A percentile compares a stretch with the other conserved stretches of the same genome.
These are phyloP conservation scores for Termitomyces sp. DNA, from an alignment of 768 basidiomycete genomes.

Conservation along the genomic window DNA sequence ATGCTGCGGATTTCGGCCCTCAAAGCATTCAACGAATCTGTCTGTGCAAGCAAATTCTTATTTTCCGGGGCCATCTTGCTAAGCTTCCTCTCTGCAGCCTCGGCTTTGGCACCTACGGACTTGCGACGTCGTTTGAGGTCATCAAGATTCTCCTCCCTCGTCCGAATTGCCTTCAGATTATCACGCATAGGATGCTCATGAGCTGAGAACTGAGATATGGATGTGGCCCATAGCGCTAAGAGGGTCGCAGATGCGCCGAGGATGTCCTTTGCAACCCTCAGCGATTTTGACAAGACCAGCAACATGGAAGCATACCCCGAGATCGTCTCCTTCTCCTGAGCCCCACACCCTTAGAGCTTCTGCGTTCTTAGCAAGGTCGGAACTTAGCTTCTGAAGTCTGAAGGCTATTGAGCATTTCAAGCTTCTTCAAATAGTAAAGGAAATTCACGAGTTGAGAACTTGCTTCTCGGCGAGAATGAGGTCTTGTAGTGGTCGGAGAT, in stretches of 20 bases:
- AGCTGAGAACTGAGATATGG: constrained; percentile 63
- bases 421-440: constrained; percentile 1
- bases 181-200: constrained; percentile 68
- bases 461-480: constrained; percentile 87
- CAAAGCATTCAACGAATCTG: constrained; percentile 62
- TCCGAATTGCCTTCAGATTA: constrained; percentile 77
- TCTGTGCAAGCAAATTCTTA: constrained; percentile 75
- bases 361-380: constrained; percentile 62
- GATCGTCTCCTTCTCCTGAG: constrained; percentile 75
- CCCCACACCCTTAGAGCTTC: constrained; percentile 76
- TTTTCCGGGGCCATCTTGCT: constrained; percentile 87
- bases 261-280: constrained; percentile 50
- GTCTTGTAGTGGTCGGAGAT: constrained; percentile 79
- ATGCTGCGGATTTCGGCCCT: constrained; percentile 72
- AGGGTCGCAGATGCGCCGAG: constrained; percentile 66
- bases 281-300: not conserved
- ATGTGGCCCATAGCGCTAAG: constrained; percentile 59
- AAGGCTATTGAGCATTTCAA: not conserved
- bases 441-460: constrained; percentile 65
- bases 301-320: constrained; percentile 47
- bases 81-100: constrained; percentile 83
- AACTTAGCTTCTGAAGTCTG: constrained; percentile 62
- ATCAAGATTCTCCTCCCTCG: constrained; percentile 79
- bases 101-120: constrained; percentile 62
- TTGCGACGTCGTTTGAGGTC: constrained; percentile 70